phyloP scores from a whole-genome alignment of 495 filamentous ascomycete genomes.

The Aspergillus affinis region DNA sequence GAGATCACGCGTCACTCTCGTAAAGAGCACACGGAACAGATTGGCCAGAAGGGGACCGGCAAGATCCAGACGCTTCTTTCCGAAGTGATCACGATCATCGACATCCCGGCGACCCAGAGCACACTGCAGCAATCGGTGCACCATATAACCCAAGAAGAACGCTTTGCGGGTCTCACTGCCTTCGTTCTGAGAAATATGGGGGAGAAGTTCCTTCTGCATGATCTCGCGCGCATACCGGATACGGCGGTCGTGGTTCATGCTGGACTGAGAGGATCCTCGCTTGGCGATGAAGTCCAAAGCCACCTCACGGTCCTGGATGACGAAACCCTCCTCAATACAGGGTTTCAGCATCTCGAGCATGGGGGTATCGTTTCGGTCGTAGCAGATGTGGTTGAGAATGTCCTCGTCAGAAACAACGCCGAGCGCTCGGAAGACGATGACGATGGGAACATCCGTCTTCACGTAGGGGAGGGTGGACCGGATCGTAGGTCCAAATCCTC shows the following conservation, averaged over 20 bases:
- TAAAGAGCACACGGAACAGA: slow-evolving; percentile 85
- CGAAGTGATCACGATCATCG: slow-evolving; percentile 98
- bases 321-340: slow-evolving; percentile 93
- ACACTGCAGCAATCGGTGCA: slow-evolving; percentile 89
- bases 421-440: slow-evolving; percentile 90
- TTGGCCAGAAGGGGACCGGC: slow-evolving; percentile 91
- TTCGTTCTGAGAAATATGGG: slow-evolving; percentile 92
- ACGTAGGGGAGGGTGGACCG: slow-evolving; percentile 89
- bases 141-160: slow-evolving; percentile 99
- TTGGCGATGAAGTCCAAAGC: slow-evolving; percentile 95
- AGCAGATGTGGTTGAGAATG: slow-evolving; percentile 96
- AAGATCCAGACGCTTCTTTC: slow-evolving; percentile 95
- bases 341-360: slow-evolving; percentile 98
- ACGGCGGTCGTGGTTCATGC: slow-evolving; percentile 79
- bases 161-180: slow-evolving; percentile 97
- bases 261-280: slow-evolving; percentile 69
- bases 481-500: slow-evolving; percentile 81
- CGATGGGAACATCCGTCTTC: slow-evolving; percentile 89
- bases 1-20: slow-evolving; percentile 84
- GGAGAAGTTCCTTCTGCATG: slow-evolving; percentile 93
- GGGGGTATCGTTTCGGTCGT: slow-evolving; percentile 88
- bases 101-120: slow-evolving; percentile 86
- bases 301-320: slow-evolving; percentile 94
- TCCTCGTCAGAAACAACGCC: slow-evolving; percentile 98
- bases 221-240: slow-evolving; percentile 88